phyloP scores from a whole-genome alignment of 257 asterid species.

The Nicotiana knightiana region DNA sequence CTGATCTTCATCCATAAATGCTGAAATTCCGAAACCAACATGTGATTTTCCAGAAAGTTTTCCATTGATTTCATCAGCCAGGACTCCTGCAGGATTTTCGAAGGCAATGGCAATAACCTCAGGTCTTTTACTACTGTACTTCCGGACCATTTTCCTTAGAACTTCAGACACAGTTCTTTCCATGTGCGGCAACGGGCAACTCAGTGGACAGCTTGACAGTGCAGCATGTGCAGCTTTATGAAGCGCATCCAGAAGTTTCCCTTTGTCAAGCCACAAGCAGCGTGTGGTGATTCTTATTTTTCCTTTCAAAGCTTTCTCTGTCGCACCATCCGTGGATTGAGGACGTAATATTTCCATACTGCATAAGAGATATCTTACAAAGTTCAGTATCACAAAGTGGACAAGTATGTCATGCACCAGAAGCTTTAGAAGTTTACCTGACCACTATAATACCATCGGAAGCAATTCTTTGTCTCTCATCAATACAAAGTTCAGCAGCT shows the following conservation, averaged over 20 bases:
- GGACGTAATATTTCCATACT: constrained; percentile 98
- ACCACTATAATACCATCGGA: constrained; percentile 92
- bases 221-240: constrained; percentile 97
- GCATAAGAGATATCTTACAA: constrained; percentile 20
- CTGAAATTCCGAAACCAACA: constrained; percentile 38
- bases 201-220: constrained; percentile 82
- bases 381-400: constrained; percentile 13
- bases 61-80: constrained; percentile 73
- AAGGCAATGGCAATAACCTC: constrained; percentile 81
- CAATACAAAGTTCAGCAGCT: constrained; percentile 75
- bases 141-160: constrained; percentile 85
- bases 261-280: constrained; percentile 98
- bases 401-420: constrained; percentile 12
- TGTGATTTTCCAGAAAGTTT: constrained; percentile 60
- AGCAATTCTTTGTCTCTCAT: constrained; percentile 89
- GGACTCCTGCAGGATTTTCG: constrained; percentile 81
- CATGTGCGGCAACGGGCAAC: constrained; percentile 76
- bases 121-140: constrained; percentile 91
- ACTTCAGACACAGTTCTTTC: constrained; percentile 91
- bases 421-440: constrained; percentile 39
- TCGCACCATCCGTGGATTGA: constrained; percentile 32
- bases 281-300: constrained; percentile 95
- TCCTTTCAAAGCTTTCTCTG: constrained; percentile 65
- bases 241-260: constrained; percentile 92
- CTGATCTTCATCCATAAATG: constrained; percentile 45